phyloP scores from a whole-genome alignment of 768 basidiomycete species.

The Trametes sanguinea region DNA sequence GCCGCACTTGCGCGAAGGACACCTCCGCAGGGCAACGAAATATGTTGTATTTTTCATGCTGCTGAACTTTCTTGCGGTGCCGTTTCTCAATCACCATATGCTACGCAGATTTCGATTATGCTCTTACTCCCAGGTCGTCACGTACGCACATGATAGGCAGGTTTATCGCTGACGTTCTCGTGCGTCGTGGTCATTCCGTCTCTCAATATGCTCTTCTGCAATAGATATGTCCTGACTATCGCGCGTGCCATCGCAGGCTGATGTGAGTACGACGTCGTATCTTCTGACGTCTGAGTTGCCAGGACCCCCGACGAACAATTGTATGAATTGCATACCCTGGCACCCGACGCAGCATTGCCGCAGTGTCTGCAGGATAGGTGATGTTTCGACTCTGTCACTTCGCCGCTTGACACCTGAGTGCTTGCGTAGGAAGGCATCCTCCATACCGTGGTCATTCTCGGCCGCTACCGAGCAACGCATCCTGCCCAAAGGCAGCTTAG shows the following conservation, averaged over 20 bases:
- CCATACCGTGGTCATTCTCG: neutral
- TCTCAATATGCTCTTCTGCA: slow-evolving; percentile 39
- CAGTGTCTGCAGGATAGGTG: neutral
- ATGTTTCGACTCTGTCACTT: neutral
- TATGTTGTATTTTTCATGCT: slow-evolving; percentile 25
- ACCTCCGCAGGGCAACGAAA: slow-evolving; percentile 14
- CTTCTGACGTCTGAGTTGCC: neutral
- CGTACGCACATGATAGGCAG: slow-evolving; percentile 35
- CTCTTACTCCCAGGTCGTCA: slow-evolving; percentile 14
- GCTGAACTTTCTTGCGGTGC: slow-evolving; percentile 14
- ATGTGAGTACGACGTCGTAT: slow-evolving; percentile 1
- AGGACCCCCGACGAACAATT: neutral
- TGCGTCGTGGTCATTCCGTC: slow-evolving; percentile 32
- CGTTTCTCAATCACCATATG: slow-evolving; percentile 26
- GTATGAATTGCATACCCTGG: no score
- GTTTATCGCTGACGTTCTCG: slow-evolving; percentile 37
- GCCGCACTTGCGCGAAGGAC: neutral
- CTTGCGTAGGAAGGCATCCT: slow-evolving; percentile 5
- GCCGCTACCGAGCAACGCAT: neutral
- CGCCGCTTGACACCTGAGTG: slow-evolving; percentile 4
- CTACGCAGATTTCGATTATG: slow-evolving; percentile 27
- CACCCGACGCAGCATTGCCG: neutral
- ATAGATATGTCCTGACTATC: slow-evolving; percentile 20
- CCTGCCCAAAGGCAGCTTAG: neutral
- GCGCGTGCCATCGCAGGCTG: neutral